Conservation (phyloP, 1,284 basidiomycete species). For the Apiotrichum gamsii region DNA sequence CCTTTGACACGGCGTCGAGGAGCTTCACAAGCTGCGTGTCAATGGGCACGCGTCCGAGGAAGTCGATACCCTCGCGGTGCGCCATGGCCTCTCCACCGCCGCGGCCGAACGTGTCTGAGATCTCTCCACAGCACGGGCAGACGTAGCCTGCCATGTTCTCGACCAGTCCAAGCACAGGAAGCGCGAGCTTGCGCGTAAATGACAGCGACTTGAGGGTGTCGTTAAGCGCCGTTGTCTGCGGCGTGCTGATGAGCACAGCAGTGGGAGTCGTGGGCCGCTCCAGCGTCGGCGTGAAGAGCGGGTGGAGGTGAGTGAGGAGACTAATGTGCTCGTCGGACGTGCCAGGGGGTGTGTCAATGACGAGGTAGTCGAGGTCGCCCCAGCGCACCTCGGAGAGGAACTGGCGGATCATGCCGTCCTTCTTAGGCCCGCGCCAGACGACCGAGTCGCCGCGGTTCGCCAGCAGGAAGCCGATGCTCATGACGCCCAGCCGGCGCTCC, state of each 20-base stretch:
- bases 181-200: slow-evolving; percentile 77
- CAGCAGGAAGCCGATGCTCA: slow-evolving; percentile 94
- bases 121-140: slow-evolving; percentile 89
- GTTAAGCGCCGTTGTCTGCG: slow-evolving; percentile 90
- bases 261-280: slow-evolving; percentile 52
- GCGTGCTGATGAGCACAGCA: slow-evolving; percentile 90
- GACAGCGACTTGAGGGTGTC: slow-evolving; percentile 95
- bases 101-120: slow-evolving; percentile 90
- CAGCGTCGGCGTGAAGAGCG: slow-evolving; percentile 60
- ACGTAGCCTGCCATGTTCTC: slow-evolving; percentile 99
- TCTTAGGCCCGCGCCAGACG: slow-evolving; percentile 98
- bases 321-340: slow-evolving; percentile 98
- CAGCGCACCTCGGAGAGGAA: slow-evolving; percentile 93
- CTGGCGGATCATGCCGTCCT: slow-evolving; percentile 99
- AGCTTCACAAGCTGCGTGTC: slow-evolving; percentile 86
- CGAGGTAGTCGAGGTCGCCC: slow-evolving; percentile 92
- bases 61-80: slow-evolving; percentile 62
- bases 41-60: slow-evolving; percentile 86
- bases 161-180: slow-evolving; percentile 88
- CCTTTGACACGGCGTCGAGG: slow-evolving; percentile 62
- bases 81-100: slow-evolving; percentile 90
- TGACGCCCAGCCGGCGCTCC: slow-evolving; percentile 71
- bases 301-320: slow-evolving; percentile 85
- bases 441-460: slow-evolving; percentile 86
- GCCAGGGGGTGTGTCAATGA: slow-evolving; percentile 96